Base-by-base conservation (phyloP, 768 basidiomycete species). In the Suillus bovinus region DNA sequence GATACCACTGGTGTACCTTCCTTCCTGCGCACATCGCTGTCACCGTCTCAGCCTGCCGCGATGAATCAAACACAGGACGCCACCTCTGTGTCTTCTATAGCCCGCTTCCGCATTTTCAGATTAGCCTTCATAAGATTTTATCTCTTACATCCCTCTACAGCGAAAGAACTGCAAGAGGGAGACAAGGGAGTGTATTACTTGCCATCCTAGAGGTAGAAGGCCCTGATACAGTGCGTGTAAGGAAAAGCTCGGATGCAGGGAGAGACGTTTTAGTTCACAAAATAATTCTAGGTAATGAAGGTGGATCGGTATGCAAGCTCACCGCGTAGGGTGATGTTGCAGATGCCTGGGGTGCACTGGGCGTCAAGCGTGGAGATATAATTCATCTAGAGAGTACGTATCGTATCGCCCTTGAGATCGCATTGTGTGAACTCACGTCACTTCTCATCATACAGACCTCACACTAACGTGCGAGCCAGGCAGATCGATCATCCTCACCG, bases 301-400 rank as follows among this genome's bases (percentile, higher is more conserved):
- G 82, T 33, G 87, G 88, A 1, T 80, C 74, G 1, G 81, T 93
- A 9, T 85, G 85, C 68, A 91, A 87, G 73, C 71, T 93, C 20
- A 89, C 88, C 4, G 91, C 87, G 14, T 94, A 92, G 92, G 78
- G 91, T 59, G 87, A 92, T 53, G 76, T 83, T 5, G 92, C 92
- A 11, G 88, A 92, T 50, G 72, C 74, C 0, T 93, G 91, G 91
- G 89, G 87, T 33, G 79, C 79, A 24, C 63, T 72, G 41, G 77
- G 78, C 11, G 72, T 85, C 2, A 89, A 87, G 68, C 79, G 89
- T 54, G 91, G 91, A 1, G 92, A 93, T 70, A 77, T 93, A 17
- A 76, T 91, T 9, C 78, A 86, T 63, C 76, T 93, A 17, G 84
- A 89, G 71, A 89, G 92, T 89, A 70, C 44, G 86, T 77, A 13